Base-by-base conservation (phyloP, 2,329 filamentous ascomycete genomes). In the Neonectria neomacrospora region DNA sequence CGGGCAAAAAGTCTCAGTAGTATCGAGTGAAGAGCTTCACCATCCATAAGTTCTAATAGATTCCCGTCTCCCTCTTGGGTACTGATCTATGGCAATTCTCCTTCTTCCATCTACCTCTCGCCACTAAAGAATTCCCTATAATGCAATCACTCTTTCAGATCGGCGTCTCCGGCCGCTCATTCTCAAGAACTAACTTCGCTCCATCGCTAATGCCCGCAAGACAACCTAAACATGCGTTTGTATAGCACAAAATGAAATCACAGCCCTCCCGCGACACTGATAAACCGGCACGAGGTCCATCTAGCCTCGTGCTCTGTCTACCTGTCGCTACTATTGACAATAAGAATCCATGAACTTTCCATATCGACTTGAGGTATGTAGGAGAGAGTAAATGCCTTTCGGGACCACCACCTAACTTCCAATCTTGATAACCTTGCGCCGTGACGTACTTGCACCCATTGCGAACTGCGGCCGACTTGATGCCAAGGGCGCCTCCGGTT, bases 171-270 rank as follows among this genome's bases (percentile, higher is more conserved):
- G 47, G 48, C 63, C 66, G 54, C 66, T 47, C 47, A 59, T 64
- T 65, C 63, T 63, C 42, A 23, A 59, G 47, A 54, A 58, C 58
- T 65, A 59, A 57, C 51, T 63, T 61, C 57, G 60, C 68, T 72
- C 67, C 68, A 63, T 70, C 65, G 65, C 61, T 73, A 66, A 71
- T 73, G 70, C 65, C 69, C 53, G 30, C 64, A 65, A 67, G 67
- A 70, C 68, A 70, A 64, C 63, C 65, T 64, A 65, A 66, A 73
- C 67, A 73, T 71, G 71, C 71, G 69, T 63, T 58, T 67, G 67
- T 72, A 71, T 71, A 70, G 63, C 64, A 71, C 64, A 71, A 68
- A 68, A 68, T 56, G 63, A 65, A 69, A 59, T 51, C 61, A 65
- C 59, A 60, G 30, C 47, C 68, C 68, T 63, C 58, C 54, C 50